These are phyloP conservation scores for Chalaropsis ovoidea DNA, from an alignment of 2,329 filamentous ascomycete species.

Conservation along the genomic window DNA sequence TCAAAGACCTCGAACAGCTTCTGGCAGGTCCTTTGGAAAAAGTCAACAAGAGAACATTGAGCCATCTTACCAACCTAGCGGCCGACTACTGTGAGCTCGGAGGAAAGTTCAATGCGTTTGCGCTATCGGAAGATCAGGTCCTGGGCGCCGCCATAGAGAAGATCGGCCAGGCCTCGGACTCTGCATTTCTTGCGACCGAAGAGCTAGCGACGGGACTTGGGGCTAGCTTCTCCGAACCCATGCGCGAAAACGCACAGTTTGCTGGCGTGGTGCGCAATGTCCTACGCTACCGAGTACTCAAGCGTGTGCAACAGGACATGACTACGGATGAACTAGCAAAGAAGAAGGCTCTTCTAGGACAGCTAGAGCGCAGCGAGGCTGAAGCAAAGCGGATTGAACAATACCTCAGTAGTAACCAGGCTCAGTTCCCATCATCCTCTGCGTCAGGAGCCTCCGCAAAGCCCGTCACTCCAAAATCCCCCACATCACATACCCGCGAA, in stretches of 20 bases:
- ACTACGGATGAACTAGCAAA: constrained; percentile 85
- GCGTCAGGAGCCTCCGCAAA: constrained; percentile 35
- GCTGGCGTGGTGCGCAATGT: constrained; percentile 86
- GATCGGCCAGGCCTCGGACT: constrained; percentile 86
- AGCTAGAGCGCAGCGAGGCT: constrained; percentile 83
- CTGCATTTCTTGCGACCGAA: constrained; percentile 90
- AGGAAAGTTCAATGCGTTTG: constrained; percentile 94
- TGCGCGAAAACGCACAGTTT: constrained; percentile 96
- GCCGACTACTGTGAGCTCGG: constrained; percentile 86
- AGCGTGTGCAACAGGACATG: constrained; percentile 95
- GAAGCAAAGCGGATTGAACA: constrained; percentile 91
- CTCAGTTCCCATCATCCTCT: constrained; percentile 14
- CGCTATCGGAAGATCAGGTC: constrained; percentile 80
- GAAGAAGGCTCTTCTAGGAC: constrained; percentile 71
- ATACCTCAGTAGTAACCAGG: constrained; percentile 66
- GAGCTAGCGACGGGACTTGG: constrained; percentile 82
- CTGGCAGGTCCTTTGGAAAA: constrained; percentile 93
- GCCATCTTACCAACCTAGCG: constrained; percentile 72
- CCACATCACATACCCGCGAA: constrained; percentile 36
- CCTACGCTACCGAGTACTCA: constrained; percentile 78
- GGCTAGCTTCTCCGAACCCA: constrained; percentile 90
- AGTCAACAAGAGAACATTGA: constrained; percentile 80
- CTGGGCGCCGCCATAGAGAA: constrained; percentile 89
- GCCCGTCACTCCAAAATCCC: constrained; percentile 34
- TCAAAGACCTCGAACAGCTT: constrained; percentile 79